These are phyloP conservation scores for Pseudomassariella vexata DNA, from an alignment of 2,329 filamentous ascomycete genomes.

Conservation along the genomic window DNA sequence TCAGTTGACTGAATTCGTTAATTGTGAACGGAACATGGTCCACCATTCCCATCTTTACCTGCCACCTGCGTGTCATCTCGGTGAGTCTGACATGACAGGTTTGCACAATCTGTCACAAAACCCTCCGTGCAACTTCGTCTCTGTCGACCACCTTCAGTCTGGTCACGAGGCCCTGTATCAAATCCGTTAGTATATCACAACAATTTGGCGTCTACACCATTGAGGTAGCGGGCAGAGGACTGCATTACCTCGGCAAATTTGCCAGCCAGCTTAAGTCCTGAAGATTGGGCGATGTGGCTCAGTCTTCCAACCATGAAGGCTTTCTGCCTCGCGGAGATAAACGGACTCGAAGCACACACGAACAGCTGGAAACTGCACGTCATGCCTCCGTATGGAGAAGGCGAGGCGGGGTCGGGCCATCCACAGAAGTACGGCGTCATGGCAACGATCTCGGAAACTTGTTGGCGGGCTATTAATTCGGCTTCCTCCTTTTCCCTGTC, in stretches of 20 bases:
- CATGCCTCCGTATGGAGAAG: background rate
- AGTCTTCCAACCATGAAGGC: background rate
- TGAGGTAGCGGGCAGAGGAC: too few species aligned
- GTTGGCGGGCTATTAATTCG: background rate
- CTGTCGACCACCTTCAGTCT: too few species aligned
- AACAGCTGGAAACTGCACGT: conserved; percentile 1
- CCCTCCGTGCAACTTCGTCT: too few species aligned
- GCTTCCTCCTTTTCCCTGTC: background rate
- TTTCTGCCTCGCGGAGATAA: background rate
- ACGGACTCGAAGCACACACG: background rate
- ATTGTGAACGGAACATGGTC: too few species aligned
- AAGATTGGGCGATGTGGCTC: background rate
- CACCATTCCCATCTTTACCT: too few species aligned
- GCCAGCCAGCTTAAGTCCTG: background rate
- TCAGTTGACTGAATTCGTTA: too few species aligned
- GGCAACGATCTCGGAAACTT: background rate
- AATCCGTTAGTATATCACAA: too few species aligned
- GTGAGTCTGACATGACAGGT: too few species aligned
- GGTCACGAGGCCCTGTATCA: too few species aligned
- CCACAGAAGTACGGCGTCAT: background rate
- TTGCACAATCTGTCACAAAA: too few species aligned
- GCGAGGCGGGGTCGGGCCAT: background rate
- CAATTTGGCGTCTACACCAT: too few species aligned
- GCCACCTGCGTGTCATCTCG: too few species aligned
- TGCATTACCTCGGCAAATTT: background rate